A percentile compares a stretch with the other conserved stretches of the same genome.
These are phyloP conservation scores for Maudiozyma saulgeensis DNA, from an alignment of 805 yeast genomes.

Conservation along the genomic window DNA sequence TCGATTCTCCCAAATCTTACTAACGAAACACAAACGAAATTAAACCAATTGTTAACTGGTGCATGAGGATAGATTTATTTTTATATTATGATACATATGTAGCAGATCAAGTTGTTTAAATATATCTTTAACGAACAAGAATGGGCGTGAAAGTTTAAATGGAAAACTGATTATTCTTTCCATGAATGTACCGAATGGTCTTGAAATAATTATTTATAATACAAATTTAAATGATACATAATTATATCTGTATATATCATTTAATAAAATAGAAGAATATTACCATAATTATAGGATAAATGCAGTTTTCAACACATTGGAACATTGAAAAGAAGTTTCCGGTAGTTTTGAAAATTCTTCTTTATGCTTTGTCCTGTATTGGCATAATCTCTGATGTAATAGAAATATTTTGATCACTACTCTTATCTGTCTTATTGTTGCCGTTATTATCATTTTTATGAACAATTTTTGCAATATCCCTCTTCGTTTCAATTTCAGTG, in stretches of 20 bases:
- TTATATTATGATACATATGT: background rate
- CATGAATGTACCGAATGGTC: too few species aligned
- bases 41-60: constrained; percentile 16
- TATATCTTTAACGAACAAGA: background rate
- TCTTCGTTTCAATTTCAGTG: background rate
- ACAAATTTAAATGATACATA: background rate
- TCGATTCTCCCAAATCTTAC: constrained; percentile 22
- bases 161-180: too few species aligned
- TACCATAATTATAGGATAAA: background rate
- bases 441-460: background rate
- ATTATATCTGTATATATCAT: background rate
- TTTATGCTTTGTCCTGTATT: background rate
- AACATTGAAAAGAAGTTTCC: background rate
- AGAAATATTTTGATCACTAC: background rate
- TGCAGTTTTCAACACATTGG: background rate
- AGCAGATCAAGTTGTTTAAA: background rate
- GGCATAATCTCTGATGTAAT: background rate
- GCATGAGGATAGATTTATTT: background rate
- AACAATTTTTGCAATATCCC: background rate
- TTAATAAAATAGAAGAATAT: background rate
- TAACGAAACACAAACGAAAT: constrained; percentile 17
- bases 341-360: background rate
- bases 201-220: background rate
- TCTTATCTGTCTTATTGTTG: background rate
- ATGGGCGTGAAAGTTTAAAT: background rate